These are phyloP conservation scores for Suhomyces atakaporum DNA, from an alignment of 1,139 yeast genomes.

Conservation along the genomic window DNA sequence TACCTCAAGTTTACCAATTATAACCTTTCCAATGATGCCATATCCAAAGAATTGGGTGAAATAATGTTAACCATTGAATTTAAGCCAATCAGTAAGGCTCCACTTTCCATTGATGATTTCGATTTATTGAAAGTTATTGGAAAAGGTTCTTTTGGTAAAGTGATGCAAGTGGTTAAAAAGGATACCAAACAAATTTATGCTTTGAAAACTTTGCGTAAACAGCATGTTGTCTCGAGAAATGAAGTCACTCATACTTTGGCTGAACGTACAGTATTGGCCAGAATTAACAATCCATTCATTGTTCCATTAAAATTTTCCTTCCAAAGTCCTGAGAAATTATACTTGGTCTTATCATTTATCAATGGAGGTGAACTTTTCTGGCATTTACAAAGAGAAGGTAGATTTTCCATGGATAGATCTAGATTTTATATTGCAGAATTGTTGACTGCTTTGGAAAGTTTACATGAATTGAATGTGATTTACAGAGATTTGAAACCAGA, in stretches of 20 bases:
- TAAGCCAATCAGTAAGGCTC: conserved; percentile 62
- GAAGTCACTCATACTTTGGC: conserved; percentile 97
- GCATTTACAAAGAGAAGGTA: conserved; percentile 89
- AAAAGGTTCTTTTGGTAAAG: conserved; percentile 97
- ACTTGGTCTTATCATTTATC: conserved; percentile 85
- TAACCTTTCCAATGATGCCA: conserved; percentile 24
- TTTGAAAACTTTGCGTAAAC: conserved; percentile 86
- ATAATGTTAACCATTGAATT: conserved; percentile 74
- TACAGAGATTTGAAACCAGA: conserved; percentile 96
- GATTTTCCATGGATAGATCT: conserved; percentile 84
- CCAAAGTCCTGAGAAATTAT: conserved; percentile 92
- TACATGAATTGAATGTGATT: conserved; percentile 88
- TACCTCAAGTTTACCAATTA: conserved; percentile 45
- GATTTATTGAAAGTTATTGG: conserved; percentile 93
- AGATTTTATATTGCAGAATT: conserved; percentile 94
- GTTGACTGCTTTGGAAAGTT: conserved; percentile 85
- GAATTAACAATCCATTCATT: conserved; percentile 93
- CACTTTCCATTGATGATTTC: conserved; percentile 85
- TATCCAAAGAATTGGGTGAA: conserved; percentile 44
- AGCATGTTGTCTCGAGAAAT: conserved; percentile 89
- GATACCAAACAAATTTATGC: conserved; percentile 96
- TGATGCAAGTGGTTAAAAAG: conserved; percentile 95
- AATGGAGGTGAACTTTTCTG: conserved; percentile 97
- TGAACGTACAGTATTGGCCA: conserved; percentile 91
- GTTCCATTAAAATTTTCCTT: conserved; percentile 96